Percentiles rank a stretch among this genome's conserved stretches.
These are phyloP conservation scores for Phialophora chinensis DNA, from an alignment of 2,329 filamentous ascomycete species.

Conservation along the genomic window DNA sequence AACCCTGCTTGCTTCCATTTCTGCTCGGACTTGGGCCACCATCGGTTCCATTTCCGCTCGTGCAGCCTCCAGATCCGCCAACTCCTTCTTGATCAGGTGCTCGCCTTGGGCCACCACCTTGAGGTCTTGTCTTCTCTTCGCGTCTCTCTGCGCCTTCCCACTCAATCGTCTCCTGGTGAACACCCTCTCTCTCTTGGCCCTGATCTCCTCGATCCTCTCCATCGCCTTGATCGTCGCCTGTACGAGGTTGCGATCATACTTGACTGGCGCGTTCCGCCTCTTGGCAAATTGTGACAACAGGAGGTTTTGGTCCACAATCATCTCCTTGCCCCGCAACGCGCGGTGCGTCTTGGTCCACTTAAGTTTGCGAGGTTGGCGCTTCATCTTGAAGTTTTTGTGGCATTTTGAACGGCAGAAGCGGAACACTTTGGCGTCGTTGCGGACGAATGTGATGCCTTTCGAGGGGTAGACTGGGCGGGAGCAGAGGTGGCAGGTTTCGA, in stretches of 20 bases:
- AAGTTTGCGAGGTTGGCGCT: slow-evolving; percentile 94
- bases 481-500: slow-evolving; percentile 74
- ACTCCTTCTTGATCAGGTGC: slow-evolving; percentile 81
- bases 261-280: slow-evolving; percentile 89
- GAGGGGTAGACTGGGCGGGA: slow-evolving; percentile 70
- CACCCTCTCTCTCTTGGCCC: slow-evolving; percentile 78
- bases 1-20: slow-evolving; percentile 46
- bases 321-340: slow-evolving; percentile 79
- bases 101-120: slow-evolving; percentile 91
- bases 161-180: slow-evolving; percentile 96
- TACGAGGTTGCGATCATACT: slow-evolving; percentile 93
- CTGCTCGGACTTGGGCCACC: slow-evolving; percentile 40
- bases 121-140: slow-evolving; percentile 77
- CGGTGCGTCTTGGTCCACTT: slow-evolving; percentile 97
- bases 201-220: slow-evolving; percentile 86
- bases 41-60: slow-evolving; percentile 42
- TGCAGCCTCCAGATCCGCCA: slow-evolving; percentile 64
- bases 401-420: slow-evolving; percentile 72
- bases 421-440: slow-evolving; percentile 70
- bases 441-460: slow-evolving; percentile 71
- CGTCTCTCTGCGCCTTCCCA: slow-evolving; percentile 75
- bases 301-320: slow-evolving; percentile 93
- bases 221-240: slow-evolving; percentile 89
- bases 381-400: slow-evolving; percentile 91
- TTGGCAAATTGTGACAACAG: slow-evolving; percentile 75